These are phyloP conservation scores for Diplodia intermedia DNA, from an alignment of 2,329 filamentous ascomycete species.

Conservation along the genomic window DNA sequence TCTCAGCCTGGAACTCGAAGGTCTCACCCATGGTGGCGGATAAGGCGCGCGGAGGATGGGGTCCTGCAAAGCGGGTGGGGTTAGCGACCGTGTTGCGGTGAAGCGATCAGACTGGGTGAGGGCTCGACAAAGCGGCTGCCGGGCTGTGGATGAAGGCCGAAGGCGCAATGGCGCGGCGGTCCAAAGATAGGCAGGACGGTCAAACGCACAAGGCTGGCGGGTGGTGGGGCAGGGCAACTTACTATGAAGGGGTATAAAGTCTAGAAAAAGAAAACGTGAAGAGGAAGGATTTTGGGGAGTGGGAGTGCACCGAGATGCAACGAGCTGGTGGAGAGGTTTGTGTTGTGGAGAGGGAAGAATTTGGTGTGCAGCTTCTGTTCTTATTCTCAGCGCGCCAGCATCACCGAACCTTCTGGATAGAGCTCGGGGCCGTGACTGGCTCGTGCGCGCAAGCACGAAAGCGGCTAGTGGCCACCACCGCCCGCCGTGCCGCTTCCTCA, in stretches of 20 bases:
- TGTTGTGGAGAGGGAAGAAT: constrained; percentile 26
- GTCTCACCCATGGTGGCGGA: constrained; percentile 65
- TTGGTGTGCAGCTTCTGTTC: constrained; percentile 30
- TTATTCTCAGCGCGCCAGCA: constrained; percentile 32
- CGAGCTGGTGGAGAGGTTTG: constrained; percentile 1
- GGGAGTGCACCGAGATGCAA: constrained; percentile 7
- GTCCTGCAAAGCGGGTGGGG: constrained; percentile 16
- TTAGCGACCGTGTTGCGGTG: constrained; percentile 1
- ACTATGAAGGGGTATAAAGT: constrained; percentile 32
- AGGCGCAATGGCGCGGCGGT: constrained; percentile 13
- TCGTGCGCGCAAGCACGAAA: constrained; percentile 20
- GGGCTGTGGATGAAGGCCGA: not conserved
- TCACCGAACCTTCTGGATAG: constrained; percentile 34
- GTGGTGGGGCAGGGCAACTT: constrained; percentile 19
- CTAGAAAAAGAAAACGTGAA: constrained; percentile 28
- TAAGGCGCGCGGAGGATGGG: constrained; percentile 11
- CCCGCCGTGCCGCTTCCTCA: constrained; percentile 27
- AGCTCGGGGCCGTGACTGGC: constrained; percentile 23
- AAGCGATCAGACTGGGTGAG: not conserved
- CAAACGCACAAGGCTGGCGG: constrained; percentile 15
- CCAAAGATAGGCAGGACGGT: constrained; percentile 7
- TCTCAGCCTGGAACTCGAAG: constrained; percentile 99
- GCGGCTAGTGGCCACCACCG: constrained; percentile 22
- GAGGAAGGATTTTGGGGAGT: constrained; percentile 3
- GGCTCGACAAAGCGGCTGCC: not conserved